Percentiles rank a stretch among this genome's conserved stretches.
These are phyloP conservation scores for Paratinospora sagittata DNA, from an alignment of 164 flowering plant genomes.

Conservation along the genomic window DNA sequence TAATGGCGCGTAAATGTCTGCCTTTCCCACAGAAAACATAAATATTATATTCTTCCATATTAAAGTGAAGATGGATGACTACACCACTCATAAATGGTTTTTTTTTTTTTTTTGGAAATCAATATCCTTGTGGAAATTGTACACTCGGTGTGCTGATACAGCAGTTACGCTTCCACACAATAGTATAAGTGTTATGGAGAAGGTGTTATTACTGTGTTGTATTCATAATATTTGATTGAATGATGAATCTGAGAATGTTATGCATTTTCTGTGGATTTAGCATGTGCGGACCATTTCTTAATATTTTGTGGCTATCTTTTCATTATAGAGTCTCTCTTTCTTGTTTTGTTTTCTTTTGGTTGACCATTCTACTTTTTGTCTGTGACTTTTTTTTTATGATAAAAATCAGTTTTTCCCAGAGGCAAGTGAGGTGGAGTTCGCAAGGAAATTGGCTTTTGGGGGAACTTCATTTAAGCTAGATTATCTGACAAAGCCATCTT, in stretches of 20 bases:
- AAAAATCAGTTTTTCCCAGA: constrained; percentile 85
- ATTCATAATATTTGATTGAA: neutral
- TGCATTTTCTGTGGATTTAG: neutral
- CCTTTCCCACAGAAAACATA: too few species aligned
- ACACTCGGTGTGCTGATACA: too few species aligned
- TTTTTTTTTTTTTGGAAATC: too few species aligned
- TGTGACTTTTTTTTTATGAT: neutral
- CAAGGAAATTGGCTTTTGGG: constrained; percentile 65
- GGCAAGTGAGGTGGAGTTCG: constrained; percentile 85
- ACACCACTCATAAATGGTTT: too few species aligned
- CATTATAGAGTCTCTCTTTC: neutral
- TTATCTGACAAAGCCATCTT: constrained; percentile 88
- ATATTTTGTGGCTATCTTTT: neutral
- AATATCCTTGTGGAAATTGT: too few species aligned
- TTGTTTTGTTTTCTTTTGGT: neutral
- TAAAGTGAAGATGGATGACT: too few species aligned
- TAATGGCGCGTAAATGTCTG: too few species aligned
- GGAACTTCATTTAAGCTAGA: constrained; percentile 86
- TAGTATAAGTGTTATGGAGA: too few species aligned
- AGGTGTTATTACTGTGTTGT: too few species aligned
- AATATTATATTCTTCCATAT: too few species aligned
- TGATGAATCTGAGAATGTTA: neutral
- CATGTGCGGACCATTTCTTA: neutral
- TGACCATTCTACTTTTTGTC: neutral
- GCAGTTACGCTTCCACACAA: too few species aligned